These are phyloP conservation scores for Termitomyces sp. DNA, from an alignment of 768 basidiomycete genomes.

Conservation along the genomic window DNA sequence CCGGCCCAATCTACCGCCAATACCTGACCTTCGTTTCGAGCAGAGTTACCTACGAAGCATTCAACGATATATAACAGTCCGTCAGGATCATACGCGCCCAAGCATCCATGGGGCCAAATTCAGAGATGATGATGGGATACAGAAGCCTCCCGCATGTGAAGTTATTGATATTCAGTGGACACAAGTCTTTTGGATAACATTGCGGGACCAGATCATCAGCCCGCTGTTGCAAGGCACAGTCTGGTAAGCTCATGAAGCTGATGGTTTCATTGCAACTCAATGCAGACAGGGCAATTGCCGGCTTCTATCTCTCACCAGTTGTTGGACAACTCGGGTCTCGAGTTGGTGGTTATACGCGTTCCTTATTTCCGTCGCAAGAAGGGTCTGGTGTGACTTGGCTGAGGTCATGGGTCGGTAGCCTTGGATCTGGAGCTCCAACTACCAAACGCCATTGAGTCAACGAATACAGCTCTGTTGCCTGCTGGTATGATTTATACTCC, in stretches of 20 bases:
- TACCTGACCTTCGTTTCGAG: constrained; percentile 78
- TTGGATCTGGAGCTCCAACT: constrained; percentile 19
- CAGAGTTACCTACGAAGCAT: constrained; percentile 64
- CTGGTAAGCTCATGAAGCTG: constrained; percentile 40
- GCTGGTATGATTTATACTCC: neutral
- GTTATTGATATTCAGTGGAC: constrained; percentile 51
- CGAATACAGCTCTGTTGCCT: neutral
- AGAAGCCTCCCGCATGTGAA: constrained; percentile 18
- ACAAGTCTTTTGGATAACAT: constrained; percentile 55
- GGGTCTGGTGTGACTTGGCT: constrained; percentile 38
- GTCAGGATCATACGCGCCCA: constrained; percentile 4
- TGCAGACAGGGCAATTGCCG: constrained; percentile 36
- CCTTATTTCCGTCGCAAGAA: constrained; percentile 26
- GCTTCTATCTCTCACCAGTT: constrained; percentile 40
- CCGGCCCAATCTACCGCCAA: constrained; percentile 42
- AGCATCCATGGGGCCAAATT: constrained; percentile 13
- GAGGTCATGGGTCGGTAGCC: constrained; percentile 27
- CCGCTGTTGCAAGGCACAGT: constrained; percentile 63
- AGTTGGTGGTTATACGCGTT: constrained; percentile 26
- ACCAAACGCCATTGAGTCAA: neutral
- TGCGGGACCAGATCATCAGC: constrained; percentile 63
- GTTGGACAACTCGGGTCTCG: constrained; percentile 28
- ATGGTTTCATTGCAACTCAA: neutral
- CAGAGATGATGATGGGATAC: neutral
- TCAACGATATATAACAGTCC: constrained; percentile 43